Percentiles rank a stretch among this genome's conserved stretches.
These are phyloP conservation scores for Arthrobotrys sphaeroides DNA, from an alignment of 2,329 filamentous ascomycete species.

Conservation along the genomic window DNA sequence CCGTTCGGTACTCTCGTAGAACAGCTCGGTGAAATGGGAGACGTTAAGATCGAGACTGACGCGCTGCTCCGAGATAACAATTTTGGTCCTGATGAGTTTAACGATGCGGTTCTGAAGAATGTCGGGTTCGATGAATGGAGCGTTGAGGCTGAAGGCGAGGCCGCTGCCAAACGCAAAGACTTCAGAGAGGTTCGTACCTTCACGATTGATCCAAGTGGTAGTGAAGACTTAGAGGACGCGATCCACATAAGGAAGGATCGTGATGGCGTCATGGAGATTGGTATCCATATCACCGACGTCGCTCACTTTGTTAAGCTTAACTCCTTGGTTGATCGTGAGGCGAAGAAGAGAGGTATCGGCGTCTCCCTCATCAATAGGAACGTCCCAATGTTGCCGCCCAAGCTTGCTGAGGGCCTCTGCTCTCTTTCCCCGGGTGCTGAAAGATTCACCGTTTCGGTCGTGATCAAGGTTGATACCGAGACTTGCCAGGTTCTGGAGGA, in stretches of 20 bases:
- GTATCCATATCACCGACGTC: constrained; percentile 93
- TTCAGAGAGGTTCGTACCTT: constrained; percentile 89
- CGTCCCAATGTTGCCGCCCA: constrained; percentile 86
- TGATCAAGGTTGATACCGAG: constrained; percentile 86
- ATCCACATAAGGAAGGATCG: constrained; percentile 86
- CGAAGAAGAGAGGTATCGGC: constrained; percentile 95
- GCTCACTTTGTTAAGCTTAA: constrained; percentile 97
- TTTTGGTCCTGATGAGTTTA: constrained; percentile 96
- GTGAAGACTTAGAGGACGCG: constrained; percentile 80
- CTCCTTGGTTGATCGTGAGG: constrained; percentile 93
- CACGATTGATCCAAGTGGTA: constrained; percentile 69
- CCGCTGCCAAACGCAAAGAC: constrained; percentile 78
- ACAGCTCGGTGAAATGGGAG: constrained; percentile 95
- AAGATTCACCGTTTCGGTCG: constrained; percentile 87
- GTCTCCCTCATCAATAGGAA: constrained; percentile 92
- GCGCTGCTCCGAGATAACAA: constrained; percentile 98
- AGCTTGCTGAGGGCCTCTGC: constrained; percentile 85
- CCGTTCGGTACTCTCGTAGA: constrained; percentile 97
- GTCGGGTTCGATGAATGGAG: constrained; percentile 94
- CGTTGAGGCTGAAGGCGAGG: constrained; percentile 81
- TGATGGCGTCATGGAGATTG: constrained; percentile 90
- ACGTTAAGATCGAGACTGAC: constrained; percentile 97
- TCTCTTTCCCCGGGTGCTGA: constrained; percentile 87
- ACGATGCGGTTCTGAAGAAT: constrained; percentile 91
- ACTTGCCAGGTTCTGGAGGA: constrained; percentile 82